These are phyloP conservation scores for Candida lessepsii DNA, from an alignment of 805 yeast genomes.

Conservation along the genomic window DNA sequence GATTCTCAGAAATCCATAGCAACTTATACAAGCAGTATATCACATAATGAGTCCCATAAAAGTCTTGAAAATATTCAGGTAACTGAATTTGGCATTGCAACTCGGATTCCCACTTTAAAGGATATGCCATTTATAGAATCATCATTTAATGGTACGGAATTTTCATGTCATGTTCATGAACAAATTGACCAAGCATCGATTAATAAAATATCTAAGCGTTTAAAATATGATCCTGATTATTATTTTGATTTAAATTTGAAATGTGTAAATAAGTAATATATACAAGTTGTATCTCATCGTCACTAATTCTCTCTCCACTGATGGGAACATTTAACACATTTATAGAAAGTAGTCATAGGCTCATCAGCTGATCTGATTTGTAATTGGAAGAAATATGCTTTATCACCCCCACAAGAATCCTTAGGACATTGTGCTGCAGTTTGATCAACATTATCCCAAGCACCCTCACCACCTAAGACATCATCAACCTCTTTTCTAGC, in stretches of 20 bases:
- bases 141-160: slow-evolving; percentile 10
- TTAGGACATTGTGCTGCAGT: slow-evolving; percentile 90
- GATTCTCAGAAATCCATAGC: background rate
- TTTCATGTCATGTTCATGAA: slow-evolving; percentile 2
- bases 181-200: slow-evolving; percentile 10
- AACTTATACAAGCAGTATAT: background rate
- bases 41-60: background rate
- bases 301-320: slow-evolving; percentile 93
- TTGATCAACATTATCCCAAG: slow-evolving; percentile 99
- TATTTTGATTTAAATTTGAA: slow-evolving; percentile 8
- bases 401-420: slow-evolving; percentile 79
- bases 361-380: slow-evolving; percentile 98
- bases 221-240: slow-evolving; percentile 9
- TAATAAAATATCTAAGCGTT: slow-evolving; percentile 2
- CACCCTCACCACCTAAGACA: slow-evolving; percentile 93
- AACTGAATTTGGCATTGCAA: slow-evolving; percentile 7
- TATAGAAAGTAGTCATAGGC: slow-evolving; percentile 98
- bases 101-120: slow-evolving; percentile 8
- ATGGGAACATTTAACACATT: slow-evolving; percentile 88
- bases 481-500: slow-evolving; percentile 92
- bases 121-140: slow-evolving; percentile 2
- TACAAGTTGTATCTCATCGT: background rate
- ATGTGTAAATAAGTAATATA: slow-evolving; percentile 1
- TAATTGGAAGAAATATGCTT: slow-evolving; percentile 94
- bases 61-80: background rate